Evolutionary conservation across 768 basidiomycete species (phyloP).

Genomic region (Albatrellus ellisii): DNA sequence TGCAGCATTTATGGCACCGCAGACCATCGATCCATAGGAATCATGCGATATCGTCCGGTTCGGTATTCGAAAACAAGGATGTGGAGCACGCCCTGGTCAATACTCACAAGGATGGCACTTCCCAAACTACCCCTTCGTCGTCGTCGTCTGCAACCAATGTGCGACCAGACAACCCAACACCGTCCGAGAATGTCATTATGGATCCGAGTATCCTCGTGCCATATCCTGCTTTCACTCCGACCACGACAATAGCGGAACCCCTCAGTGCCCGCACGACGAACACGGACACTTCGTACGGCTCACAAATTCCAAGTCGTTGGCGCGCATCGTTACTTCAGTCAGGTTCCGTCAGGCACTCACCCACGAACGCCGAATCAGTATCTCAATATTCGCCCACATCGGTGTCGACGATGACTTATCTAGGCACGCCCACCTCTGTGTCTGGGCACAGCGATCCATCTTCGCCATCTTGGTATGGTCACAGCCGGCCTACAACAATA

Average conservation of each 20-base stretch:
- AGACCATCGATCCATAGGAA: too few species aligned
- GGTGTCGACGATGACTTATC: neutral
- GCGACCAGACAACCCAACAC: conserved; percentile 41
- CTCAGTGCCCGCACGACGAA: conserved; percentile 10
- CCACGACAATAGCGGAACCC: conserved; percentile 8
- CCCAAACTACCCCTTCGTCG: conserved; percentile 4
- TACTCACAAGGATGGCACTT: conserved; percentile 14
- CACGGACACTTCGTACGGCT: conserved; percentile 11
- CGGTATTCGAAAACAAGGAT: neutral
- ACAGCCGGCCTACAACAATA: conserved; percentile 3
- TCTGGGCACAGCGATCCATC: neutral
- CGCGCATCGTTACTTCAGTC: conserved; percentile 2
- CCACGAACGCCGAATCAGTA: too few species aligned
- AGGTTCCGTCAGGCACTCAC: too few species aligned
- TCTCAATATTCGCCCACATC: too few species aligned
- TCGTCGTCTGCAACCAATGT: conserved; percentile 5
- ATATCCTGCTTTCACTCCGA: conserved; percentile 32
- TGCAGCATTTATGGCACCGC: conserved; percentile 21
- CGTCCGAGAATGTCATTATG: conserved; percentile 28
- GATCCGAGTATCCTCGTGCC: conserved; percentile 28
- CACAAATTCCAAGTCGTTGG: conserved; percentile 9
- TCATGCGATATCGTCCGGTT: conserved; percentile 7
- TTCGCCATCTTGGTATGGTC: neutral
- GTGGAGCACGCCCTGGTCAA: conserved; percentile 19
- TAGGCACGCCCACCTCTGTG: neutral